Base-by-base conservation (phyloP, 306 rosid genomes). In the Macrotyloma uniflorum region DNA sequence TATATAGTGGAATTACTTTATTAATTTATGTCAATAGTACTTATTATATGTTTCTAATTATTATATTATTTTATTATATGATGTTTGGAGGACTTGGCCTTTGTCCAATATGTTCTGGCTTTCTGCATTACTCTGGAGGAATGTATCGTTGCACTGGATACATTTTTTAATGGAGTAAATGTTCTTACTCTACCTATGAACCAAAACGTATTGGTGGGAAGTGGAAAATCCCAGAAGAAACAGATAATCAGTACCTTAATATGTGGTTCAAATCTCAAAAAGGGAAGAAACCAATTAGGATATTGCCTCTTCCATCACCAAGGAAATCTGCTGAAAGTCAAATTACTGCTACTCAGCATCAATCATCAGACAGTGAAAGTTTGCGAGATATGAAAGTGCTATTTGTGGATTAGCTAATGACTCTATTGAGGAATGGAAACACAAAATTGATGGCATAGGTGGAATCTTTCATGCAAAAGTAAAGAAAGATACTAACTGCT, bases 241-340 rank as follows among this genome's bases (percentile, higher is more conserved):
- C 90, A 55, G 63, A 59, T 46, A 95, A 91, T 83, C 90, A 88
- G 67, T 93, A 82, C 83, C 96, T 95, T 65, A 76, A 53, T 74
- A 90, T 93, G 99, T 93, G 99, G 99, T 93, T 88, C 83, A 92
- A 86, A 80, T 92, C 97, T 64, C 99, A 93, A 83, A 93, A 87
- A 82, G 91, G 63, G 86, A 86, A 76, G 74, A 92, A 87, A 83
- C 96, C 96, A 18, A 67, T 85, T 72, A 84, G 94, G 75, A 79
- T 92, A 79, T 80, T 93, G 87, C 98, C 98, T 68, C 83, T 79
- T 6, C 69, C 46, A 12, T 78, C 89, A 33, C 76, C 91, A 42
- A 80, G 47, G 77, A 82, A 71, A 74, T 68, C 90, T 58, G 81
- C 80, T 54, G 88, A 87, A 67, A 82, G 85, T 77, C 87, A 80